Base-by-base conservation (phyloP, 2,329 filamentous ascomycete genomes). In the Xylaria sp. region DNA sequence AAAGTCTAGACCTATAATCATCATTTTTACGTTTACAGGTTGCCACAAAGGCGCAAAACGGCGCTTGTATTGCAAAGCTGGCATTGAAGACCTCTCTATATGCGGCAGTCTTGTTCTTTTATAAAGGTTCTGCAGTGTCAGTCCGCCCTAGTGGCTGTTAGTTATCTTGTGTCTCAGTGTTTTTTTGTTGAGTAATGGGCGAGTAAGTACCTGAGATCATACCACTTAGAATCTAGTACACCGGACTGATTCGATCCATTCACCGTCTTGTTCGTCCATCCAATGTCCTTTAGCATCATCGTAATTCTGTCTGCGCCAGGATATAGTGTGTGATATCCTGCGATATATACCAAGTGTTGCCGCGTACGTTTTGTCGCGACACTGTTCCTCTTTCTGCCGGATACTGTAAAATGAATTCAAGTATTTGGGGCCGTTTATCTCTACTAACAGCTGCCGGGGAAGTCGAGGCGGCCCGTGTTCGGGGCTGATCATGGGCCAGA, bases 171-270 rank as follows among this genome's bases (percentile, higher is more conserved):
- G n/a, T n/a, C n/a, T n/a, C n/a, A n/a, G n/a, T n/a, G n/a, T n/a
- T n/a, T n/a, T n/a, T n/a, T n/a, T n/a, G n/a, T n/a, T n/a, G n/a
- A n/a, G n/a, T n/a, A n/a, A n/a, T n/a, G n/a, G n/a, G n/a, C n/a
- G n/a, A n/a, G n/a, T n/a, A n/a, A n/a, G n/a, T n/a, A n/a, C n/a
- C n/a, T n/a, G n/a, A n/a, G n/a, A n/a, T n/a, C n/a, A n/a, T n/a
- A n/a, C n/a, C n/a, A n/a, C n/a, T n/a, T n/a, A n/a, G 7, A 35
- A 13, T 13, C 31, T 35, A 7, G 31, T n/a, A 41, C 9, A n/a
- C 38, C 17, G 7, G 17, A n/a, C 38, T 51, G 21, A 15, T 40
- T 58, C 47, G 13, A 46, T 33, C 54, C 47, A 61, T 43, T 57
- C 21, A 33, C 43, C 47, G 8, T 33, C 31, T 13, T 35, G n/a